Evolutionary conservation across 495 filamentous ascomycete species (phyloP).

Genomic region (Cercophora sp.): DNA sequence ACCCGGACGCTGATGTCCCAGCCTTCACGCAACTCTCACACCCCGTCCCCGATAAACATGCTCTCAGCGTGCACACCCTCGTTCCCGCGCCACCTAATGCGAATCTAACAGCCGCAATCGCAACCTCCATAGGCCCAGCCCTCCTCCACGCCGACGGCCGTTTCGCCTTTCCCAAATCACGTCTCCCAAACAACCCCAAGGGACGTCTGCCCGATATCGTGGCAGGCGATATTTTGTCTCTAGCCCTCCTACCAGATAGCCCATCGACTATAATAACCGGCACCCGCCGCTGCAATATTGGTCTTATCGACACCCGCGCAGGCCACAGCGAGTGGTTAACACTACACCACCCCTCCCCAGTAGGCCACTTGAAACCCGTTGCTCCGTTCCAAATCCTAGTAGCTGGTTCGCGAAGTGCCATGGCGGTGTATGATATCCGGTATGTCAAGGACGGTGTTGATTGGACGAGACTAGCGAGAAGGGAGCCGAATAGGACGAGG

Average conservation of each 20-base stretch:
- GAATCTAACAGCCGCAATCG: too few species aligned
- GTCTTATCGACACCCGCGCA: conserved; percentile 30
- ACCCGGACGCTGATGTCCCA: too few species aligned
- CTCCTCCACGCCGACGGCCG: too few species aligned
- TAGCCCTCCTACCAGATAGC: conserved; percentile 27
- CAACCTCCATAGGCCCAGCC: too few species aligned
- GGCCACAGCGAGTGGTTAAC: conserved; percentile 17
- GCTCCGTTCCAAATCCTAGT: conserved; percentile 33
- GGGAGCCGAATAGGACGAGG: not conserved
- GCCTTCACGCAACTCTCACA: too few species aligned
- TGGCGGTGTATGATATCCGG: conserved; percentile 41
- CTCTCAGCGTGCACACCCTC: too few species aligned
- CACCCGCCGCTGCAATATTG: conserved; percentile 32
- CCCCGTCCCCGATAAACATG: too few species aligned
- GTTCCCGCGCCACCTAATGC: too few species aligned
- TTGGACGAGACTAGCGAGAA: not conserved
- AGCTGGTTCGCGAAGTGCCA: conserved; percentile 30
- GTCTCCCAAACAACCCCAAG: too few species aligned
- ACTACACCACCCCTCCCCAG: conserved; percentile 23
- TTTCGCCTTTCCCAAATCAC: too few species aligned
- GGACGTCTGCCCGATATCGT: too few species aligned
- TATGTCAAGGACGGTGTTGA: conserved; percentile 5
- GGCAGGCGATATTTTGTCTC: conserved; percentile 22
- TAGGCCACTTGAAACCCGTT: conserved; percentile 32
- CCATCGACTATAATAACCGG: conserved; percentile 30